A percentile compares a stretch with the other conserved stretches of the same genome.
These are phyloP conservation scores for Sporothrix inflata DNA, from an alignment of 2,329 filamentous ascomycete genomes.

Conservation along the genomic window DNA sequence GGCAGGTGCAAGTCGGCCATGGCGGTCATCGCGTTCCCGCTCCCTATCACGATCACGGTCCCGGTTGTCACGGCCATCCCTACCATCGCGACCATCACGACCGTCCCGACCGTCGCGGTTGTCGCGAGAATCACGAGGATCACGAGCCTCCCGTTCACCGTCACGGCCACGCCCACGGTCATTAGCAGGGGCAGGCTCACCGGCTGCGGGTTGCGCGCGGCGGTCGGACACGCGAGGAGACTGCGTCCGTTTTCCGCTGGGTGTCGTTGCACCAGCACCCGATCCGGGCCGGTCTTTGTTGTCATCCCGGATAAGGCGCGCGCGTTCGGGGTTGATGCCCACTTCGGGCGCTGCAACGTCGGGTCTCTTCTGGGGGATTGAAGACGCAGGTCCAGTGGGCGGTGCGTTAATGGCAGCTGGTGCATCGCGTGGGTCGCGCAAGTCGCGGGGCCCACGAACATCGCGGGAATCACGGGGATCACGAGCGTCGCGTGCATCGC, in stretches of 20 bases:
- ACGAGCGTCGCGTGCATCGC: conserved; percentile 42
- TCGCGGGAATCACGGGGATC: conserved; percentile 44
- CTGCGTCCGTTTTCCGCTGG: conserved; percentile 41
- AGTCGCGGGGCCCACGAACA: neutral
- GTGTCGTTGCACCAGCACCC: conserved; percentile 31
- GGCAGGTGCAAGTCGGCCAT: conserved; percentile 42
- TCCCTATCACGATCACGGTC: conserved; percentile 30
- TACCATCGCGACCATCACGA: conserved; percentile 52
- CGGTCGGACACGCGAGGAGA: conserved; percentile 56
- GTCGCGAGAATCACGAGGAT: neutral
- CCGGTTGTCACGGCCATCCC: conserved; percentile 33
- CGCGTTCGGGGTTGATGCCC: conserved; percentile 59
- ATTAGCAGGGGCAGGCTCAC: conserved; percentile 35
- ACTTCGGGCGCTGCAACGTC: conserved; percentile 46
- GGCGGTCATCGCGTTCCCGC: conserved; percentile 51
- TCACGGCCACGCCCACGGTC: conserved; percentile 20
- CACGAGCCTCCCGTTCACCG: conserved; percentile 40
- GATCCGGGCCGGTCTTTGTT: conserved; percentile 49
- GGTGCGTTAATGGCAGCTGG: neutral
- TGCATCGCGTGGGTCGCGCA: neutral
- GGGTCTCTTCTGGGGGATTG: conserved; percentile 8
- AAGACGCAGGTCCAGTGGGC: conserved; percentile 13
- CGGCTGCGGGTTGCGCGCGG: conserved; percentile 34
- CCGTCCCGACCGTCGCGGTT: neutral
- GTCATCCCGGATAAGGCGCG: conserved; percentile 53